A percentile compares a stretch with the other conserved stretches of the same genome.
phyloP scores from a whole-genome alignment of 352 stramenopile species.

The Phytophthora hibernalis region DNA sequence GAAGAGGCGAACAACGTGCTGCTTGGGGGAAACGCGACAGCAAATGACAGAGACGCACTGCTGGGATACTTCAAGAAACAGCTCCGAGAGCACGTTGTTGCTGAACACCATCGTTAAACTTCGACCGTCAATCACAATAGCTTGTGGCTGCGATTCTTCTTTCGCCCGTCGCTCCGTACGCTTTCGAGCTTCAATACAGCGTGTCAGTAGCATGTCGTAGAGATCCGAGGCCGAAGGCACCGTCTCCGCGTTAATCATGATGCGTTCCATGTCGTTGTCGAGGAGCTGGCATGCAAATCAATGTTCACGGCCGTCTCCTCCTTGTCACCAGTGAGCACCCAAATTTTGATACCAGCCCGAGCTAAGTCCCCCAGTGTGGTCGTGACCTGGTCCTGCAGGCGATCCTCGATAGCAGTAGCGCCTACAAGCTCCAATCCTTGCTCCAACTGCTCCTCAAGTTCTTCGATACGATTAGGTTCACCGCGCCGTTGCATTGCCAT shows the following conservation, averaged over 20 bases:
- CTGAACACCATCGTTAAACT: conserved; percentile 82
- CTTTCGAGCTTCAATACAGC: conserved; percentile 54
- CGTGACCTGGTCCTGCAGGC: conserved; percentile 80
- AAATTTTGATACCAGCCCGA: conserved; percentile 84
- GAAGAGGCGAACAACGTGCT: conserved; percentile 89
- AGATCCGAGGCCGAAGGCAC: conserved; percentile 57
- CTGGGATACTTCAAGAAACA: conserved; percentile 89
- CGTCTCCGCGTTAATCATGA: conserved; percentile 82
- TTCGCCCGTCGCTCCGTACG: conserved; percentile 37
- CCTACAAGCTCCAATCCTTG: conserved; percentile 75
- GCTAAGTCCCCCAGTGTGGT: conserved; percentile 79
- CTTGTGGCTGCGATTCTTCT: conserved; percentile 34
- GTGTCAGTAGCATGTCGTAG: conserved; percentile 65
- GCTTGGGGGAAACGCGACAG: conserved; percentile 92
- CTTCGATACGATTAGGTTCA: conserved; percentile 76
- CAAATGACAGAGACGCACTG: conserved; percentile 89
- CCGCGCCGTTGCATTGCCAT: conserved; percentile 61
- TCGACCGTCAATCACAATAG: conserved; percentile 80
- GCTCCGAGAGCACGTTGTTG: conserved; percentile 69
- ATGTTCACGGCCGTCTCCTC: conserved; percentile 98
- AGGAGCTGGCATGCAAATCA: conserved; percentile 95
- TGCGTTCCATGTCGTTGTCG: conserved; percentile 94
- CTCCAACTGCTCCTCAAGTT: conserved; percentile 86
- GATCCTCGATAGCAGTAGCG: conserved; percentile 86
- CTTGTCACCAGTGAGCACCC: conserved; percentile 92